Percentiles rank a stretch among this genome's conserved stretches.
These are phyloP conservation scores for Daldinia bambusicola DNA, from an alignment of 495 filamentous ascomycete genomes.

Conservation along the genomic window DNA sequence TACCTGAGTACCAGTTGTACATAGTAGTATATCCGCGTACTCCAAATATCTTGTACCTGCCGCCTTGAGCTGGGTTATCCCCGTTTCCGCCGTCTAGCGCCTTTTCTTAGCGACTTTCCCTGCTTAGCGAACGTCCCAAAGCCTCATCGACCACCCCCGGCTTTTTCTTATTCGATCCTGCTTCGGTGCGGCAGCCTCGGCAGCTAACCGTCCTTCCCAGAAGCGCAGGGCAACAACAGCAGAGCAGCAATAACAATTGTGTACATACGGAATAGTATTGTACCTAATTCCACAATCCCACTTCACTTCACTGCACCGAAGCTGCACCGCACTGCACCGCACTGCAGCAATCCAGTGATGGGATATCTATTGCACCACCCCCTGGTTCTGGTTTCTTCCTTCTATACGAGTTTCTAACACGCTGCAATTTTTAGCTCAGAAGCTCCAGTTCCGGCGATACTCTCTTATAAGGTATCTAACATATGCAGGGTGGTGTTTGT, in stretches of 20 bases:
- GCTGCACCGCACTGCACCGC: neutral
- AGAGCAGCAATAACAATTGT: slow-evolving; percentile 18
- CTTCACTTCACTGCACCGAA: too few species aligned
- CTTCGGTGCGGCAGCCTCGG: slow-evolving; percentile 18
- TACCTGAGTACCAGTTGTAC: neutral
- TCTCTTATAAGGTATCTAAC: neutral
- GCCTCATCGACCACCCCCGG: slow-evolving; percentile 38
- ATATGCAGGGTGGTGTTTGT: slow-evolving; percentile 5
- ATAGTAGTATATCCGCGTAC: slow-evolving; percentile 15
- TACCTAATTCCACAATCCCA: slow-evolving; percentile 13
- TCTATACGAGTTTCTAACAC: neutral
- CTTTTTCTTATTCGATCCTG: slow-evolving; percentile 31
- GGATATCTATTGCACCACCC: neutral
- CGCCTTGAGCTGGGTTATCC: slow-evolving; percentile 35
- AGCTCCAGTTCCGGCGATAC: slow-evolving; percentile 13
- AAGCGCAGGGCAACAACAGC: slow-evolving; percentile 5
- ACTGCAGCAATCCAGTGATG: slow-evolving; percentile 5
- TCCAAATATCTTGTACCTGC: slow-evolving; percentile 23
- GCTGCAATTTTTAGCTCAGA: neutral
- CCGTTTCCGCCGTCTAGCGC: slow-evolving; percentile 36
- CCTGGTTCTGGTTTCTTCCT: neutral
- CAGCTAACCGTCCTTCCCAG: slow-evolving; percentile 28
- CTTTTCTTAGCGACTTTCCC: slow-evolving; percentile 26
- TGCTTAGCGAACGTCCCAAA: slow-evolving; percentile 27
- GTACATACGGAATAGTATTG: too few species aligned